phyloP scores from a whole-genome alignment of 1,284 basidiomycete species.

The Volvariella surrecta region DNA sequence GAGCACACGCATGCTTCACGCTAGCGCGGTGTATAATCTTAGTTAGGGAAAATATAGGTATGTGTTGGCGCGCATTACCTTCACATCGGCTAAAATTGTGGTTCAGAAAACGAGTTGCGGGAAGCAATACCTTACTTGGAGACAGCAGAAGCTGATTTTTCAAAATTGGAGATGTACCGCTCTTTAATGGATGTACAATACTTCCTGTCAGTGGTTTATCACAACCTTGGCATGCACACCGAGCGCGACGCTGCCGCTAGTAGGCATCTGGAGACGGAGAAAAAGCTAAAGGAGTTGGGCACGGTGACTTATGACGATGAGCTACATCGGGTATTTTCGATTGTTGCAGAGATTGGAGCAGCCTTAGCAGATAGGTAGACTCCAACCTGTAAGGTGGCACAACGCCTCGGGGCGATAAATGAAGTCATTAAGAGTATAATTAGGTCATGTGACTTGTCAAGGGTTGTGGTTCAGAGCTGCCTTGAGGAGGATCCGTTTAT shows the following conservation, averaged over 20 bases:
- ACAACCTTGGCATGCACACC: constrained; percentile 49
- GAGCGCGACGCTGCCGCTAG: constrained; percentile 49
- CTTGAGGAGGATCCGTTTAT: neutral
- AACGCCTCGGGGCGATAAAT: constrained; percentile 2
- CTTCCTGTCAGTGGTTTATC: constrained; percentile 56
- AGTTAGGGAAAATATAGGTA: constrained; percentile 26
- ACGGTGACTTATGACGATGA: constrained; percentile 40
- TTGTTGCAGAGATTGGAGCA: constrained; percentile 50
- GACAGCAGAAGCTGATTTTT: constrained; percentile 57
- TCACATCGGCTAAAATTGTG: neutral
- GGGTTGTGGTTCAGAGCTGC: neutral
- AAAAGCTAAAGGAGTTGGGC: constrained; percentile 30
- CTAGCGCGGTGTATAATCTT: constrained; percentile 66
- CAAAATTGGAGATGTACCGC: constrained; percentile 44
- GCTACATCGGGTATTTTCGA: constrained; percentile 43
- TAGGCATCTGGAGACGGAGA: constrained; percentile 39
- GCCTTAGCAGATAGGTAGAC: constrained; percentile 37
- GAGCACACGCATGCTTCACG: constrained; percentile 66
- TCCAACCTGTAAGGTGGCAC: neutral
- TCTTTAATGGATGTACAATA: constrained; percentile 63
- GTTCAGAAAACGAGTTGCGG: neutral
- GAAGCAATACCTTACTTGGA: constrained; percentile 54
- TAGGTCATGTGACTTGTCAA: constrained; percentile 6
- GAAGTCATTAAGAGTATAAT: neutral
- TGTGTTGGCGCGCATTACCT: no score